phyloP scores from a whole-genome alignment of 1,139 yeast genomes.

The Candida glucosophila region DNA sequence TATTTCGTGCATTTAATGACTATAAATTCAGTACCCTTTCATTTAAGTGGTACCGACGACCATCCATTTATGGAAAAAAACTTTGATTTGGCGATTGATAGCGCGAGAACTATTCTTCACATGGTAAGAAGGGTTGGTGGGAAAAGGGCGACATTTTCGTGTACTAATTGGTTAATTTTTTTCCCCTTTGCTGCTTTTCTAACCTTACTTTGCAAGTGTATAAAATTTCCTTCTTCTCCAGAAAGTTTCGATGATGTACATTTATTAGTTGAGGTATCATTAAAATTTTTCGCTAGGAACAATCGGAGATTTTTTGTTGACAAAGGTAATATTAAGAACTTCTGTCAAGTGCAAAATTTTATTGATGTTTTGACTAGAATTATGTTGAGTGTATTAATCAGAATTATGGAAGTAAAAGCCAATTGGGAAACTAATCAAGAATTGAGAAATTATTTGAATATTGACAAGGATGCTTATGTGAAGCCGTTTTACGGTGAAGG shows the following conservation, averaged over 20 bases:
- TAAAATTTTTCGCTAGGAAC: constrained; percentile 13
- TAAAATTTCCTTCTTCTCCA: constrained; percentile 22
- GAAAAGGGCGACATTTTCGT: constrained; percentile 14
- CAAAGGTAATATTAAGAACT: constrained; percentile 6
- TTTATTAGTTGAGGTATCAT: constrained; percentile 20
- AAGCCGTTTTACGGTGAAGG: too few species aligned
- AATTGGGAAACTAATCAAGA: constrained; percentile 7
- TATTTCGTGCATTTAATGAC: constrained; percentile 28
- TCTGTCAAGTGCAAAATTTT: constrained; percentile 16
- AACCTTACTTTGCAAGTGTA: constrained; percentile 20
- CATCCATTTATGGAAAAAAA: constrained; percentile 3
- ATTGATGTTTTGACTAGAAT: constrained; percentile 14
- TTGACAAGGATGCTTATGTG: not conserved
- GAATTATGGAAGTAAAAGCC: constrained; percentile 16
- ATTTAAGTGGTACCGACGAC: constrained; percentile 9
- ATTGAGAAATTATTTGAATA: constrained; percentile 16
- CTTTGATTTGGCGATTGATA: constrained; percentile 19
- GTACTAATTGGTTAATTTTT: constrained; percentile 24
- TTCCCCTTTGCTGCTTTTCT: constrained; percentile 29
- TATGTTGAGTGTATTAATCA: constrained; percentile 16
- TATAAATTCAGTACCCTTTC: constrained; percentile 26
- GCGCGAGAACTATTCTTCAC: constrained; percentile 28
- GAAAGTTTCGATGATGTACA: constrained; percentile 22
- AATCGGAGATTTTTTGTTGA: constrained; percentile 8
- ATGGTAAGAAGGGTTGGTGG: constrained; percentile 15